Base-by-base conservation (phyloP, 305 asterid species). In the Petunia hybrid region DNA sequence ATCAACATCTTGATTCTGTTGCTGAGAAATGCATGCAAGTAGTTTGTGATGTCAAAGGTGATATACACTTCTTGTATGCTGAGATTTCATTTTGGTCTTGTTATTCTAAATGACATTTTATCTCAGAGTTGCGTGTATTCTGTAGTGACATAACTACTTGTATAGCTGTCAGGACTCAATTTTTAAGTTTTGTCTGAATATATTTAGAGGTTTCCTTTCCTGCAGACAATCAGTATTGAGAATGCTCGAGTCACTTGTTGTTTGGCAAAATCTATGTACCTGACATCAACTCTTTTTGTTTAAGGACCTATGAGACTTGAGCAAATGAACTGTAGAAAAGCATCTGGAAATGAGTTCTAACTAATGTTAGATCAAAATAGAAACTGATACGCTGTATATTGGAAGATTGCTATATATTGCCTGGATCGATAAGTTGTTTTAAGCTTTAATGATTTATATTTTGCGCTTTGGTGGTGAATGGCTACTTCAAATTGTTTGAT, bases 21-120 rank as follows among this genome's bases (percentile, higher is more conserved):
- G 97, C 97, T 0, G 97, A 91, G 81, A 89, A 85, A 84, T 76
- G 92, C 55, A 94, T 96, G 98, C 92, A 89, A 85, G 86, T 94
- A 62, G 98, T 96, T 83, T 94, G 99, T 81, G 99, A 96, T 89
- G 57, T 90, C 63, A 89, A 92, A 94, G 98, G 99, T 95, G 88
- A 83, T 82, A 74, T 7, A 9, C 46, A 60, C 4, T 4, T 4
- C 14, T 59, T 31, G 40, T 36, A 53, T 31, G 8, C 2, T 12
- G 40, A 48, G 38, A 22, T 55, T 62, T 36, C 8, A 5, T 12
- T 69, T 36, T 53, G 79, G 79, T 53, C 61, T 38, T 53, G 4
- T 74, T 51, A 38, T 38, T 46, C 38, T 53, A 73, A 1, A 74
- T 74, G 64, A n/a, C 79, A 74, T 74, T 63, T 3, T 46, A 14